Evolutionary conservation across 495 filamentous ascomycete genomes (phyloP).

Genomic region (Evernia prunastri): DNA sequence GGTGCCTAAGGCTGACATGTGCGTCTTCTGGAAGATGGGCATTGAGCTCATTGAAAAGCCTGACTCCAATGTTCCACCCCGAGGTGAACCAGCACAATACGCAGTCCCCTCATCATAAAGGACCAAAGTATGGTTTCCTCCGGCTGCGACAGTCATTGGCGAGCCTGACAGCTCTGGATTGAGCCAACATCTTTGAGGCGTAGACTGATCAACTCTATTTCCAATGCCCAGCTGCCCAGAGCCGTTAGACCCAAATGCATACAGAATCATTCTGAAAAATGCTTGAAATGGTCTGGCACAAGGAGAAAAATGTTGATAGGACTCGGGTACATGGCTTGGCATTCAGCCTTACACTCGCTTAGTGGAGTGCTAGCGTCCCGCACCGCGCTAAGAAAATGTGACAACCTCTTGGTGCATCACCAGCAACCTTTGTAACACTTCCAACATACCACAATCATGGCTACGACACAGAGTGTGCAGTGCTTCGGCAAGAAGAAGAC

Average conservation of each 20-base stretch:
- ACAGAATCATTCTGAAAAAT: slow-evolving; percentile 43
- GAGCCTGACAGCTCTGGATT: slow-evolving; percentile 12
- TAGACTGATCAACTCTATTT: slow-evolving; percentile 65
- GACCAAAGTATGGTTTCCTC: slow-evolving; percentile 84
- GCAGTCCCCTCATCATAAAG: slow-evolving; percentile 51
- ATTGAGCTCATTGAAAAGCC: neutral
- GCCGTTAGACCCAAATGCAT: slow-evolving; percentile 87
- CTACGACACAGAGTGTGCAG: slow-evolving; percentile 77
- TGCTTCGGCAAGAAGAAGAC: slow-evolving; percentile 95
- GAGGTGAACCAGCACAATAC: slow-evolving; percentile 57
- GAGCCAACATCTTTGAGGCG: slow-evolving; percentile 50
- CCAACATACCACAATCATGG: slow-evolving; percentile 49
- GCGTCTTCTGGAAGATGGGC: slow-evolving; percentile 19
- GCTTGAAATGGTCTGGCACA: neutral
- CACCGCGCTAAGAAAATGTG: slow-evolving; percentile 24
- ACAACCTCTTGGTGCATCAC: slow-evolving; percentile 4
- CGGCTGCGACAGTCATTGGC: slow-evolving; percentile 50
- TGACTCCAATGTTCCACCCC: slow-evolving; percentile 38
- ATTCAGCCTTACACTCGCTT: slow-evolving; percentile 19
- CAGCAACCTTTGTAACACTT: neutral
- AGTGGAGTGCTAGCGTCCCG: slow-evolving; percentile 23
- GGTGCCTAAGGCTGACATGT: slow-evolving; percentile 16
- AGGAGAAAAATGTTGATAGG: neutral
- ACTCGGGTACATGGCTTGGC: neutral
- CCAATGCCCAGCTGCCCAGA: slow-evolving; percentile 79